Conservation (phyloP, 805 yeast genomes). For the Suhomyces sp. region DNA sequence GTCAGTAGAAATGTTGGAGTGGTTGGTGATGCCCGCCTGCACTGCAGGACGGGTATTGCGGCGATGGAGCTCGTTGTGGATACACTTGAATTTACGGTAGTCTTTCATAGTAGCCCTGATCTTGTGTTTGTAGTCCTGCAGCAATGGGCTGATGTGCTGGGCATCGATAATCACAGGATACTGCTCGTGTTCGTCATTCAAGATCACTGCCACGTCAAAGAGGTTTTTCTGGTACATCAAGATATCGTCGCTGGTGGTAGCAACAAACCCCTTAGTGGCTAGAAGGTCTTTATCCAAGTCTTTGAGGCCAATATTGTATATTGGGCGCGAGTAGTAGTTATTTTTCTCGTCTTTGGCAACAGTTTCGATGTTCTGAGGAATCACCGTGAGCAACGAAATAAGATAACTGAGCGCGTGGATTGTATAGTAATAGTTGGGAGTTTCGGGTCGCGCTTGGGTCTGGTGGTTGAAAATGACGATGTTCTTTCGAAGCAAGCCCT, state of each 20-base stretch:
- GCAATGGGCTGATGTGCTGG: slow-evolving; percentile 3
- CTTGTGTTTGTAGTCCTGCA: slow-evolving; percentile 9
- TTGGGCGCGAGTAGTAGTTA: slow-evolving; percentile 40
- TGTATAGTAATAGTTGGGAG: slow-evolving; percentile 14
- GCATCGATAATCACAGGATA: slow-evolving; percentile 14
- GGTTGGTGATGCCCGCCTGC: slow-evolving; percentile 11
- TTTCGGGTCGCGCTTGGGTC: slow-evolving; percentile 1
- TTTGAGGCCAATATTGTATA: slow-evolving; percentile 62
- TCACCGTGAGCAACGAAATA: slow-evolving; percentile 55
- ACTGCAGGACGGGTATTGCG: not conserved
- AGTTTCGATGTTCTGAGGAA: slow-evolving; percentile 54
- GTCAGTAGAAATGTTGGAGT: slow-evolving; percentile 20
- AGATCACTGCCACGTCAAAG: slow-evolving; percentile 45
- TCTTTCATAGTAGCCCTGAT: slow-evolving; percentile 35
- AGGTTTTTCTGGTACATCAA: slow-evolving; percentile 50
- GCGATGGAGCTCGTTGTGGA: slow-evolving; percentile 21
- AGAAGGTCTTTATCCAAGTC: slow-evolving; percentile 40
- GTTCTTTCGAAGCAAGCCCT: slow-evolving; percentile 55
- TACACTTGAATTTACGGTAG: slow-evolving; percentile 32
- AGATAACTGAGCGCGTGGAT: slow-evolving; percentile 49
- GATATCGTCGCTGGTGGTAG: slow-evolving; percentile 66
- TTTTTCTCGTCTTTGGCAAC: slow-evolving; percentile 9
- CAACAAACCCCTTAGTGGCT: slow-evolving; percentile 45
- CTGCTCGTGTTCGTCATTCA: slow-evolving; percentile 13
- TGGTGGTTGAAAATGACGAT: slow-evolving; percentile 34